Base-by-base conservation (phyloP, 2,329 filamentous ascomycete genomes). In the Dactylellina leptospora region DNA sequence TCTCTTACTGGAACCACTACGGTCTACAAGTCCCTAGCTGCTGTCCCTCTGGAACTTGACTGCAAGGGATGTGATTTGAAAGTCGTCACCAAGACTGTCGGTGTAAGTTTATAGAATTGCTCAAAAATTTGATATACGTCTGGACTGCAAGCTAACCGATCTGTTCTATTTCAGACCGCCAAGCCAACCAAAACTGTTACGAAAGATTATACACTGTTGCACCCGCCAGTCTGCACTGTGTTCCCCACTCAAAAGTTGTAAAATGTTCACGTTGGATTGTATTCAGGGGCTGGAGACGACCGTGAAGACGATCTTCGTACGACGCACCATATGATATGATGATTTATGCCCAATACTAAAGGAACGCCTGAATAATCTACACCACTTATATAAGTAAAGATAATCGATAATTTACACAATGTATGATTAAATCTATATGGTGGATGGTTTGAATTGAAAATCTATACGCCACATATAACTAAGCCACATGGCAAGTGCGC, bases 31-130 rank as follows among this genome's bases (percentile, higher is more conserved):
- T 9, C 5, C 4, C 1, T 55, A 4, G 60, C 60, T 4, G 60
- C 60, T 10, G 53, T 64, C 11, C 60, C 60, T 11, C 36, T 30
- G 20, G 50, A 64, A 11, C 50, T 64, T 27, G 42, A 64, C 30
- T 64, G 60, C 40, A 64, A 64, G 42, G 60, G 42, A 45, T 64
- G 60, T 16, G 25, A 36, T 3, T 38, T 64, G 30, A 1, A 55
- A 18, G 16, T 64, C 10, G 11, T 64, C n/a, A 64, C 60, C 5
- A 56, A 48, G 16, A 55, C 40, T 4, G 33, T 55, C 10, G 48
- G 48, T 10, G 48, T 53, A 53, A 53, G 48, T 53, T 53, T 8
- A 36, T 23, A 48, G 13, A 4, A 45, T 20, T n/a, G 18, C 6
- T 11, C 8, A 3, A 16, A 40, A n/a, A 1, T 40, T 40, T 40